Conservation (phyloP, 768 basidiomycete genomes). For the Suillus paluster region DNA sequence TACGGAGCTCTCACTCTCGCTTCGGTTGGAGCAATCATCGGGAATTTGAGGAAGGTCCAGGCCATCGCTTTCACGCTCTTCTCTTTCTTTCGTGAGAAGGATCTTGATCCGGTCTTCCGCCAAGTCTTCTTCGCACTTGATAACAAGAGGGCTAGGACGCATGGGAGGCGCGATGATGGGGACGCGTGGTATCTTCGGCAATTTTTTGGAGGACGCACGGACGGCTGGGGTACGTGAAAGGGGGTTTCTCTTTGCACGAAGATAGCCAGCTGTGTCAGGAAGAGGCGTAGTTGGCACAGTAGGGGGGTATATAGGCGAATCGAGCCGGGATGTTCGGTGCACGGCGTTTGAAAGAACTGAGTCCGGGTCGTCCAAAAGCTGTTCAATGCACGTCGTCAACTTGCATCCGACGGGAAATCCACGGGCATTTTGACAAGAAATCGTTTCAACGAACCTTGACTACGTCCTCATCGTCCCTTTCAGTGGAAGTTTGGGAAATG, state of each 20-base stretch:
- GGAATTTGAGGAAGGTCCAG: background rate
- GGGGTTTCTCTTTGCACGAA: conserved; percentile 26
- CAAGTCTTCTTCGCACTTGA: conserved; percentile 40
- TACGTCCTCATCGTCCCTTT: conserved; percentile 15
- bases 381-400: conserved; percentile 16
- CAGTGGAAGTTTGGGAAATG: conserved; percentile 32
- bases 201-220: conserved; percentile 4
- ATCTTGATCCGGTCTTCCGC: conserved; percentile 49
- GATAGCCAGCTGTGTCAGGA: conserved; percentile 26
- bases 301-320: conserved; percentile 15
- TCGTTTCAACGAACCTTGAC: conserved; percentile 14
- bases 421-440: background rate
- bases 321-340: background rate
- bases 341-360: background rate
- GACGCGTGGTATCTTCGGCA: conserved; percentile 30
- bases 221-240: conserved; percentile 24
- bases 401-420: conserved; percentile 1
- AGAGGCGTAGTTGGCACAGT: conserved; percentile 32
- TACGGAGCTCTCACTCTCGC: conserved; percentile 13
- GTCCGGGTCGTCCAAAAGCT: conserved; percentile 1
- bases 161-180: conserved; percentile 62
- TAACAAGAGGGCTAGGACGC: conserved; percentile 28
- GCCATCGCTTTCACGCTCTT: conserved; percentile 42
- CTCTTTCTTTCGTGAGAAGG: conserved; percentile 47
- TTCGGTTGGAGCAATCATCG: conserved; percentile 6